phyloP scores from a whole-genome alignment of 1,284 basidiomycete species.

The Malassezia furfur region DNA sequence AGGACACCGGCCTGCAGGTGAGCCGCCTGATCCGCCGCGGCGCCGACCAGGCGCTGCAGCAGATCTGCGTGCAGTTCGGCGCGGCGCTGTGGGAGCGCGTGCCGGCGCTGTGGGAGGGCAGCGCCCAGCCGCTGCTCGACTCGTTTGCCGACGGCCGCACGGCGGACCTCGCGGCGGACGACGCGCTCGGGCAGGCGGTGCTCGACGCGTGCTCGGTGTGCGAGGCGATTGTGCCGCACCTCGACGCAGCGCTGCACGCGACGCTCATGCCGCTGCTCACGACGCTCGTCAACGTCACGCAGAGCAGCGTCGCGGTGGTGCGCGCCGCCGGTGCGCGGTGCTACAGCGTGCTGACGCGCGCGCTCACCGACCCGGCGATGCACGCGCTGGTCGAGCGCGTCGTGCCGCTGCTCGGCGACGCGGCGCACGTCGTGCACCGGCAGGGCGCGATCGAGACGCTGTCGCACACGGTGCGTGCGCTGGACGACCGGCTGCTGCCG shows the following conservation, averaged over 20 bases:
- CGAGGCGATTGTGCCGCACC: slow-evolving; percentile 66
- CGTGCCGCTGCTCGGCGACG: slow-evolving; percentile 75
- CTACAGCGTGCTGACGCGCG: slow-evolving; percentile 75
- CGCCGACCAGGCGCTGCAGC: slow-evolving; percentile 70
- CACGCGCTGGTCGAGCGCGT: slow-evolving; percentile 73
- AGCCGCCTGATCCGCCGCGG: slow-evolving; percentile 60
- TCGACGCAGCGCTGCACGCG: slow-evolving; percentile 63
- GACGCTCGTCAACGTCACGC: slow-evolving; percentile 64
- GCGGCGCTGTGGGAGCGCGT: slow-evolving; percentile 63
- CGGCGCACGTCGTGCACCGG: slow-evolving; percentile 64
- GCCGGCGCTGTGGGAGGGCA: slow-evolving; percentile 87
- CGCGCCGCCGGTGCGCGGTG: slow-evolving; percentile 76
- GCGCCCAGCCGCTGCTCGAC: slow-evolving; percentile 66
- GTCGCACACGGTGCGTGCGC: slow-evolving; percentile 77
- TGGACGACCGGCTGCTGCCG: slow-evolving; percentile 88
- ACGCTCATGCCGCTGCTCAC: slow-evolving; percentile 67
- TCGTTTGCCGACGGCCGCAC: slow-evolving; percentile 59
- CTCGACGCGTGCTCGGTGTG: slow-evolving; percentile 87
- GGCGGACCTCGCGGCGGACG: slow-evolving; percentile 16
- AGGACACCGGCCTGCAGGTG: slow-evolving; percentile 32
- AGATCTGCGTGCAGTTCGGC: slow-evolving; percentile 71
- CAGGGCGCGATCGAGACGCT: slow-evolving; percentile 78
- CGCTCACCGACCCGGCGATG: slow-evolving; percentile 78
- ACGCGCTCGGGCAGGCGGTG: slow-evolving; percentile 66
- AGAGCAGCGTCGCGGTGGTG: slow-evolving; percentile 76